phyloP scores from a whole-genome alignment of 768 basidiomycete genomes.

The Boletus reticulatus region DNA sequence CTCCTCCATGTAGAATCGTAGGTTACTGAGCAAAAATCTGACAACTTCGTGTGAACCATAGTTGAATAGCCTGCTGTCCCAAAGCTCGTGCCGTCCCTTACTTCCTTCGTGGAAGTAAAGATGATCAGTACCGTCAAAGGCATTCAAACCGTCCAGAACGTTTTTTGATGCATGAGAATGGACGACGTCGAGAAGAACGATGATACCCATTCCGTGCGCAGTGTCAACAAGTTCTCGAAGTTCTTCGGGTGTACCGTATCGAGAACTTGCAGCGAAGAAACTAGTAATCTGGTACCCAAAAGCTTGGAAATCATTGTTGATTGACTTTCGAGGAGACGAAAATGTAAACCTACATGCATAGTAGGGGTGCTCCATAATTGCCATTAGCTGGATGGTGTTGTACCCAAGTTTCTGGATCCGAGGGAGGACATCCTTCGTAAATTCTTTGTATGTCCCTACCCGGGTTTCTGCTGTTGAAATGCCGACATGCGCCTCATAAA shows the following conservation, averaged over 20 bases:
- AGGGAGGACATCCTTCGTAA: conserved; percentile 78
- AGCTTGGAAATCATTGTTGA: conserved; percentile 43
- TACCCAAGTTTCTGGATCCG: conserved; percentile 92
- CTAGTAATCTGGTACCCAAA: conserved; percentile 98
- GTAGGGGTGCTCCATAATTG: conserved; percentile 96
- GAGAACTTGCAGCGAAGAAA: conserved; percentile 95
- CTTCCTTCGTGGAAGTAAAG: conserved; percentile 94
- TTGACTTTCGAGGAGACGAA: neutral
- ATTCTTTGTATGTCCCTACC: conserved; percentile 96
- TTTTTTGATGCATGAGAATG: conserved; percentile 99
- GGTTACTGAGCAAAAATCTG: conserved; percentile 91
- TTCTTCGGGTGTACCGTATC: conserved; percentile 95
- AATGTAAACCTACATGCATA: conserved; percentile 75
- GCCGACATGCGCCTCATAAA: conserved; percentile 98
- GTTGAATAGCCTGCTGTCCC: conserved; percentile 98
- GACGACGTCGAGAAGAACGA: conserved; percentile 93
- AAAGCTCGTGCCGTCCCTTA: conserved; percentile 91
- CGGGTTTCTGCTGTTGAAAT: conserved; percentile 87
- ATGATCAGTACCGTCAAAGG: conserved; percentile 97
- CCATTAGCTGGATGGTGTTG: conserved; percentile 98
- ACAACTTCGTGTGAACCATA: conserved; percentile 94
- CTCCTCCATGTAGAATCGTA: conserved; percentile 94
- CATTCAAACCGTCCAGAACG: conserved; percentile 90
- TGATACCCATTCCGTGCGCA: conserved; percentile 90
- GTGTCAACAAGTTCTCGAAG: conserved; percentile 94